Conservation (phyloP, 139 green algal genomes). For the Micromonas pusilla region DNA sequence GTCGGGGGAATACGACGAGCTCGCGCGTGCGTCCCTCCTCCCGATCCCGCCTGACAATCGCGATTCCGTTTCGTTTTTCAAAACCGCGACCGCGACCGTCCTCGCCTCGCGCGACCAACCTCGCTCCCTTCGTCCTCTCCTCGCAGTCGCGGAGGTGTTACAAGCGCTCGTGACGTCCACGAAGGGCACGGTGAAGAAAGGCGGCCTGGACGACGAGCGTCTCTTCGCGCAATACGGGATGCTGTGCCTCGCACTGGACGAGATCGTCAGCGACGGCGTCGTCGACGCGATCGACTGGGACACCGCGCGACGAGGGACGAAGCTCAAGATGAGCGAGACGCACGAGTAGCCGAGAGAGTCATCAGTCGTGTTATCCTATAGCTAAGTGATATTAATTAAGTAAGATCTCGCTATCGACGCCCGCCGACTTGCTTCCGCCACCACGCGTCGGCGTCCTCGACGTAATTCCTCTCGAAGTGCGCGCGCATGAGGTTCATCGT, state of each 20-base stretch:
- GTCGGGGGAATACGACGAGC: neutral
- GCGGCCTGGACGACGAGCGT: neutral
- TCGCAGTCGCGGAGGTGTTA: neutral
- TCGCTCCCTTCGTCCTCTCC: neutral
- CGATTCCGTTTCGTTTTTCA: neutral
- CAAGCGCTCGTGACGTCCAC: neutral
- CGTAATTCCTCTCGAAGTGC: slow-evolving; percentile 23
- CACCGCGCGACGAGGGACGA: neutral
- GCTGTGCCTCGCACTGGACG: neutral
- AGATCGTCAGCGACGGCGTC: neutral
- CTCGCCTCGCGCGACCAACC: too few relatives aligned
- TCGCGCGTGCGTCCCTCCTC: neutral
- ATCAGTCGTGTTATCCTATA: too few relatives aligned
- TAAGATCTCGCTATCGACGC: too few relatives aligned
- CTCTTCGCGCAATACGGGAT: neutral
- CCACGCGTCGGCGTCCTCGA: slow-evolving; percentile 1
- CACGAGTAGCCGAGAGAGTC: too few relatives aligned
- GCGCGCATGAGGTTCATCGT: slow-evolving; percentile 12
- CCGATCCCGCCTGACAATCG: neutral
- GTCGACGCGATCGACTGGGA: neutral
- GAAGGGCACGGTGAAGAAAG: neutral
- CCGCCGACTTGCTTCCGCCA: slow-evolving; percentile 2
- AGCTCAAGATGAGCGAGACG: neutral
- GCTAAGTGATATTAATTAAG: too few relatives aligned
- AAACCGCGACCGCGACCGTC: neutral